Base-by-base conservation (phyloP, 1,284 basidiomycete species). In the Heliocybe sulcata region DNA sequence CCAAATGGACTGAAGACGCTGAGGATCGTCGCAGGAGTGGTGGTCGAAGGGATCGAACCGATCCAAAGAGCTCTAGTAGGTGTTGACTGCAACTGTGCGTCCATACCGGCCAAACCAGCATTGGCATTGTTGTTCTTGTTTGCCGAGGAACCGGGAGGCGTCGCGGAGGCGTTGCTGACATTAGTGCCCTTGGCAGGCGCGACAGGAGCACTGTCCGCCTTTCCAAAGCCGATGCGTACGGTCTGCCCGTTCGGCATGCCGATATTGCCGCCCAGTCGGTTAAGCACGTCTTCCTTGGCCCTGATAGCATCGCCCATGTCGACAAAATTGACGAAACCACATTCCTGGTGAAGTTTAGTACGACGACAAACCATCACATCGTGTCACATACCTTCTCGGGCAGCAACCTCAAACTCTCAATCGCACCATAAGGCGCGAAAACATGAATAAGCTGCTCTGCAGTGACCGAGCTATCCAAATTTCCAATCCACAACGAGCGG, bases 311-410 rank as follows among this genome's bases (percentile, higher is more conserved):
- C 96, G 1, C 84, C 81, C 65, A 93, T 87, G 62, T 97, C 95
- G 55, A 97, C 91, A 67, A 96, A 99, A 71, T 99, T 99, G 69
- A 99, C 94, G 69, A 99, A 99, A 9, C 95, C 96, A 67, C 97
- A 99, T 67, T 96, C 94, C 93, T 96, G 53, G 57, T 58, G 9
- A 16, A 14, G 16, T 19, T 8, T 33, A 14, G 19, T 6, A 26
- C 11, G 6, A 26, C 3, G 9, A 49, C 16, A 25, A 25, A 6
- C 33, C 8, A 29, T 33, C 23, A 4, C 16, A 14, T 55, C 31
- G 14, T 38, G 49, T 25, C 52, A 67, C 76, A 58, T 53, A 94
- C 93, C 87, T 99, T 98, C 73, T 98, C 96, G 1, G 94, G 94
- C 50, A 98, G 78, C 64, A 98, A 77, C 60, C 96, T 79, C 67